Evolutionary conservation across 768 basidiomycete genomes (phyloP), one percentile per base, ranked within the genome.

Genomic region (Tulasnella calospora): DNA sequence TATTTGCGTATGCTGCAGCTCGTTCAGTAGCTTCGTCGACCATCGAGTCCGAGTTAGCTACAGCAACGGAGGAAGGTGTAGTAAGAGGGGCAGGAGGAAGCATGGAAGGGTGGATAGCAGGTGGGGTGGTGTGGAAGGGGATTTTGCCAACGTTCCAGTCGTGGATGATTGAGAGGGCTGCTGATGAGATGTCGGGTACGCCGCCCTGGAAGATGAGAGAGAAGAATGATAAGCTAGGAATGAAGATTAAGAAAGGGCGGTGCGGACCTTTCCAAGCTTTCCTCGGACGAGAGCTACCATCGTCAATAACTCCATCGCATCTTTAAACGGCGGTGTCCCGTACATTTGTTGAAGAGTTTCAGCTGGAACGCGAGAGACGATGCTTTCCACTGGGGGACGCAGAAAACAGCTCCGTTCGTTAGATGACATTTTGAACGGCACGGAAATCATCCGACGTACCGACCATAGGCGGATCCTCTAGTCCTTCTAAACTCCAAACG

Each of bases 81-180:
- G 36, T 17, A 21, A 41, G 73, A 46, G 36, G 30, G 17, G 35
- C 40, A 19, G 30, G 77, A n/a, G 71, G 35, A 78, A 94, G 87
- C 41, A 89, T 87, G 0, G 94, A 94, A 0, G 94, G 92, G 83
- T 96, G 94, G 2, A 94, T 83, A 10, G 86, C 82, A 0, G 97
- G 96, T 12, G 96, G 95, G 1, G 86, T 83, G 5, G 95, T 94
- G 85, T 88, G 94, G 85, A 94, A 99, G 0, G 94, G 92, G 17
- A 98, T 97, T 82, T 95, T 97, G 83, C 98, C 95, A 78, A 94
- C 90, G 82, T 98, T 98, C 96, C 97, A 99, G 83, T 99, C 96
- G 72, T 87, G 89, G 0, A 98, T 84, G 35, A 98, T 88, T 19
- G 92, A 90, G 44, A 94, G 91, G 0, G 96, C 95, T 0, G 95